Percentiles rank a stretch among this genome's conserved stretches.
Evolutionary conservation across 2,329 filamentous ascomycete genomes (phyloP).

Genomic region (Colletotrichum sp.): DNA sequence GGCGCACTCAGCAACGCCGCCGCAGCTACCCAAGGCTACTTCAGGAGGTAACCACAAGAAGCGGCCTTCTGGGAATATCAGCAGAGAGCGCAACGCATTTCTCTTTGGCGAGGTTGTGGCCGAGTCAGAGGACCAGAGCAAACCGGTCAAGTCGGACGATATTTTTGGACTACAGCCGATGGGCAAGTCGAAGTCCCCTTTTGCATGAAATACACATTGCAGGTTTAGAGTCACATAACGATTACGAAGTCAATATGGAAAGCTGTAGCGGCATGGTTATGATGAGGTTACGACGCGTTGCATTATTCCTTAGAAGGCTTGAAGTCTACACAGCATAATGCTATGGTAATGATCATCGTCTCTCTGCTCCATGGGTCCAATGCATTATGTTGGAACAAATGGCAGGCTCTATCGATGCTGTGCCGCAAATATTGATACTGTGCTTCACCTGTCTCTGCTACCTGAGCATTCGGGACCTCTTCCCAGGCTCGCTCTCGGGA

Average conservation of each 20-base stretch:
- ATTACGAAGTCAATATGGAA: neutral
- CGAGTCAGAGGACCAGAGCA: slow-evolving; percentile 36
- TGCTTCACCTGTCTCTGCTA: neutral
- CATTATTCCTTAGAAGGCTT: neutral
- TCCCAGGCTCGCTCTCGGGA: neutral
- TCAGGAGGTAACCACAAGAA: slow-evolving; percentile 39
- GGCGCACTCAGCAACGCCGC: slow-evolving; percentile 32
- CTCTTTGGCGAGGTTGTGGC: slow-evolving; percentile 60
- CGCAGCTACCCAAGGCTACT: slow-evolving; percentile 26
- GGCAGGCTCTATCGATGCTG: neutral
- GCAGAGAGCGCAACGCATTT: slow-evolving; percentile 62
- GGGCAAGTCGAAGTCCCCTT: slow-evolving; percentile 8
- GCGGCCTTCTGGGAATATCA: slow-evolving; percentile 46
- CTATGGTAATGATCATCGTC: neutral
- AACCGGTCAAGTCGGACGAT: slow-evolving; percentile 45
- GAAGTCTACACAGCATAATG: neutral
- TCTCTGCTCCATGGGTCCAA: neutral
- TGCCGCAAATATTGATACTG: neutral
- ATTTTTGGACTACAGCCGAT: slow-evolving; percentile 63
- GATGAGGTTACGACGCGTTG: neutral
- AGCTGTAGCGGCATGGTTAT: neutral
- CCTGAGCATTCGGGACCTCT: neutral
- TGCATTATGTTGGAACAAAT: neutral
- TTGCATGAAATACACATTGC: neutral
- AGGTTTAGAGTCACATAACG: neutral